Evolutionary conservation across 140 eudicot genomes (phyloP).

Genomic region (Senecio squalidus): DNA sequence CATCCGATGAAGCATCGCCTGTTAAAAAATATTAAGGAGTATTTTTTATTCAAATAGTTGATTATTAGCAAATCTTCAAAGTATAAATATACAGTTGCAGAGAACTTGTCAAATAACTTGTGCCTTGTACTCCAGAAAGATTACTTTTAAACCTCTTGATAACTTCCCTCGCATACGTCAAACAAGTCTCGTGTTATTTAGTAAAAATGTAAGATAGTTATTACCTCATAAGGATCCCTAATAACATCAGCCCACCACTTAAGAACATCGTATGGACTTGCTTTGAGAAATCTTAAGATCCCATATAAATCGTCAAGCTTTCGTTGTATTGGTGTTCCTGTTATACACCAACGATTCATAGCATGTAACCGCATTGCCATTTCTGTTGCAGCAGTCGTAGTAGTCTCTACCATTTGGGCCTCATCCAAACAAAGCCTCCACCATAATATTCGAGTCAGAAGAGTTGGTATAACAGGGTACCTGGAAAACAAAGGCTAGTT

Average conservation of each 20-base stretch:
- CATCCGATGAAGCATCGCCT: no score
- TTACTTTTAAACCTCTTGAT: no score
- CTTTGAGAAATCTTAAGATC: constrained; percentile 74
- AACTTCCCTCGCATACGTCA: no score
- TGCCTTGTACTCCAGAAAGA: no score
- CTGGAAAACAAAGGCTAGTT: constrained; percentile 31
- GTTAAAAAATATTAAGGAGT: no score
- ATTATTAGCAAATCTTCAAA: no score
- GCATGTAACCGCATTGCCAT: constrained; percentile 87
- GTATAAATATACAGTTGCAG: no score
- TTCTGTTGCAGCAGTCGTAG: constrained; percentile 76
- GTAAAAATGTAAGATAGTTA: neutral
- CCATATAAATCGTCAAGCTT: constrained; percentile 89
- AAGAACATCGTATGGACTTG: constrained; percentile 62
- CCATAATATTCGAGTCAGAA: constrained; percentile 76
- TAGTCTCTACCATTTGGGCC: constrained; percentile 98
- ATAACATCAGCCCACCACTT: constrained; percentile 92
- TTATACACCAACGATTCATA: constrained; percentile 83
- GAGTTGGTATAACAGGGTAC: constrained; percentile 87
- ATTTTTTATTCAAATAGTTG: no score
- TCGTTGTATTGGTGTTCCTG: constrained; percentile 94
- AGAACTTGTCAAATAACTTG: no score
- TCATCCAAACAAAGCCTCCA: constrained; percentile 99
- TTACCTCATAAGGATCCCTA: constrained; percentile 87
- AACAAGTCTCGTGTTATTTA: no score